Base-by-base conservation (phyloP, 2,329 filamentous ascomycete species). In the Dryadomyces quercivorus region DNA sequence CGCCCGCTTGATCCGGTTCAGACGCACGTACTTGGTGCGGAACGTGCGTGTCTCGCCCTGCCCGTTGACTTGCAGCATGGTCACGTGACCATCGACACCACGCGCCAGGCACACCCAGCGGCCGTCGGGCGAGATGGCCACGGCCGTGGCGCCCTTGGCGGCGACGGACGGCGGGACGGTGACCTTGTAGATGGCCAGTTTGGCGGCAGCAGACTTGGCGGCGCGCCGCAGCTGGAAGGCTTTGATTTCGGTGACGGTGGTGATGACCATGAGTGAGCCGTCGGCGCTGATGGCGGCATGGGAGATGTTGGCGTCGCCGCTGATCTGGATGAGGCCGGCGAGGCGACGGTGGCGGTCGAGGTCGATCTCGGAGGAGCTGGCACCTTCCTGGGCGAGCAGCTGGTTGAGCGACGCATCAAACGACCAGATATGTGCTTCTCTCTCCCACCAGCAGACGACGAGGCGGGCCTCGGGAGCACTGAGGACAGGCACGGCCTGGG, bases 371-470 rank as follows among this genome's bases (percentile, higher is more conserved):
- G 66, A 71, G 56, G 63, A 65, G 54, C 64, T 69, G 55, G 66
- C 66, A 16, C 71, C 70, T 10, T 68, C 69, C 44, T 62, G 20
- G 46, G 72, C 66, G 47, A 75, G 66, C 22, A 81, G 67, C 44
- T 76, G 70, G 34, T 68, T 68, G 16, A 77, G 68, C 5, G 75
- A 68, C 56, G 69, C 70, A 50, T 65, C 70, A 16, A 82, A 63
- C 43, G 73, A 79, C 90, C 91, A 98, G 57, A 98, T 79, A 61
- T 86, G 84, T 50, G 97, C 75, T 66, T 94, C 87, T 55, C 86
- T 79, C 60, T 92, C 88, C 89, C 91, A 97, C 87, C 90, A 97
- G 66, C 88, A 88, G 63, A 93, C 80, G 26, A 98, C 72, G 21
- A 96, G 72, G 50, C 93, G 81, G 46, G 84, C 83, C 45, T 78